These are phyloP conservation scores for Pterocarpus macrocarpus DNA, from an alignment of 306 rosid species.

Conservation along the genomic window DNA sequence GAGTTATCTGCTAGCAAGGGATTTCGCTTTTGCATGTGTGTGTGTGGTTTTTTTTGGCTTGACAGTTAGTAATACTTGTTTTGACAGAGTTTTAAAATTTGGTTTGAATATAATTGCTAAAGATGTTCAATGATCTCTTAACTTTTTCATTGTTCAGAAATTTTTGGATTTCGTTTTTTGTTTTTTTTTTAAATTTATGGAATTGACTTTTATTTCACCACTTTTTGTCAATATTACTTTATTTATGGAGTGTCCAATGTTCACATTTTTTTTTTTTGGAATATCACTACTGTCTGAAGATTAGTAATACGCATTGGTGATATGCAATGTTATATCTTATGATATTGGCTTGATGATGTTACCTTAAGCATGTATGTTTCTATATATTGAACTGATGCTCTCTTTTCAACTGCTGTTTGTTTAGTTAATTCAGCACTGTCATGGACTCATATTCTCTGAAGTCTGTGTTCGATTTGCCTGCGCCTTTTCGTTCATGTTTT, in stretches of 20 bases:
- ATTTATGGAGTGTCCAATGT: background rate
- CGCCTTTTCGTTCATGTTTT: constrained; percentile 73
- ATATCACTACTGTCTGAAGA: constrained; percentile 1
- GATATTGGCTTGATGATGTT: constrained; percentile 7
- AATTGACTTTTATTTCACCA: constrained; percentile 11
- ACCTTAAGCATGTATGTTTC: constrained; percentile 2
- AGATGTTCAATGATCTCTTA: background rate
- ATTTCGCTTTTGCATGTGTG: too few species aligned
- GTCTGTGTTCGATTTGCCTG: constrained; percentile 86
- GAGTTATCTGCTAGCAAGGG: background rate
- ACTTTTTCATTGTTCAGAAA: background rate
- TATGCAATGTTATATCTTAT: constrained; percentile 12
- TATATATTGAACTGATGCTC: constrained; percentile 19
- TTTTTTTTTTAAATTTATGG: background rate
- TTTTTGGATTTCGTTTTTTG: background rate
- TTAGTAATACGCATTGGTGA: background rate
- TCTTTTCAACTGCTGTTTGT: constrained; percentile 23
- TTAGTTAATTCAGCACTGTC: constrained; percentile 33
- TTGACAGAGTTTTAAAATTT: constrained; percentile 32
- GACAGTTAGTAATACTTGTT: constrained; percentile 28
- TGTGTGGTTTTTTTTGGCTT: background rate
- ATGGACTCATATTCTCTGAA: constrained; percentile 89
- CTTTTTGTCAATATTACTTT: background rate
- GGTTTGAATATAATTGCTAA: constrained; percentile 15
- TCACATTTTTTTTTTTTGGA: background rate